Base-by-base conservation (phyloP, 164 flowering plant genomes). In the Echeveria elegans region DNA sequence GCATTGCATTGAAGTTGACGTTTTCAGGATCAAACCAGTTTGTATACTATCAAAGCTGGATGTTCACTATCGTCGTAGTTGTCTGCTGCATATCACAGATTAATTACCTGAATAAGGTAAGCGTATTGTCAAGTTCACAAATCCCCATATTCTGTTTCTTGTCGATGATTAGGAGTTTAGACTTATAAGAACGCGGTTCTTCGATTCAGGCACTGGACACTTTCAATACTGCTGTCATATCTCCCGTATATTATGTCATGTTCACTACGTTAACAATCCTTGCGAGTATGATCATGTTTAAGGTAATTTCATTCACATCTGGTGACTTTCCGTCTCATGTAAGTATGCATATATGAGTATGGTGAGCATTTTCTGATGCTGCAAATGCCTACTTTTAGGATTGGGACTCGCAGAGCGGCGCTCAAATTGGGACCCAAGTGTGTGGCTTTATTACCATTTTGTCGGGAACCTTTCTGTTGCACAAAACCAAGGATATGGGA, bases 391-490 rank as follows among this genome's bases (percentile, higher is more conserved):
- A 10, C 4, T 47, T 32, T 26, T 85, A 88, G 95, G 95, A 88
- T 58, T 88, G 89, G 90, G 94, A 82, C 73, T 53, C 85, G 36
- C 95, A 88, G 68, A 85, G 77, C 72, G 73, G 80, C 21, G 72
- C 87, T 23, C 90, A 86, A 45, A 88, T 86, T 62, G 78, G 80
- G 10, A 88, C 90, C 0, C 86, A 88, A 75, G 68, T 86, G 76
- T 88, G 90, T 62, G 94, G 94, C 8, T 88, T 88, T 73, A 82
- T 86, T 45, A 88, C 89, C 0, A 88, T 88, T 66, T 83, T 88
- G 12, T 78, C 83, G 2, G 90, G 93, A 40, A 85, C 93, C n/a
- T 85, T 88, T 79, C 88, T 88, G 74, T 86, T 88, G 37, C 95
- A 88, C 79, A 85, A 74, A 74, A 88, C 91, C 4, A 85, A 83